These are phyloP conservation scores for Passalora sequoiae DNA, from an alignment of 2,329 filamentous ascomycete species.

Conservation along the genomic window DNA sequence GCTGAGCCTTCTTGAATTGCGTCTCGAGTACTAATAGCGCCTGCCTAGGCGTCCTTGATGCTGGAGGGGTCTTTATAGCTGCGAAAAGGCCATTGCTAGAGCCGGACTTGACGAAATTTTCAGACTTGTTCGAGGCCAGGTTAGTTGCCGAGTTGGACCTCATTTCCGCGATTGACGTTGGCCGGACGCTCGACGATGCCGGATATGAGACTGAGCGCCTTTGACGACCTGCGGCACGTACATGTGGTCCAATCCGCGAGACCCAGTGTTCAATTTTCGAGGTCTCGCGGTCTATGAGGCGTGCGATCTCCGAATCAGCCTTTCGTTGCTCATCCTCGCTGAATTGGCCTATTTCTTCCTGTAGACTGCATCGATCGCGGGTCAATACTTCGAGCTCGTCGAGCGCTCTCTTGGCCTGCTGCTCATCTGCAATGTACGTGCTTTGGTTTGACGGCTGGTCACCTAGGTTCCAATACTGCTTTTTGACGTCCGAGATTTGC, in stretches of 20 bases:
- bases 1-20: background rate
- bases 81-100: background rate
- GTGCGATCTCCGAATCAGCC: background rate
- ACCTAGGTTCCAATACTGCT: background rate
- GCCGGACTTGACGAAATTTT: background rate
- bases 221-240: no score
- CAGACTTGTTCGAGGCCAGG: no score
- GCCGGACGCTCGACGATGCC: no score
- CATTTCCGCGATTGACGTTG: background rate
- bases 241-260: no score
- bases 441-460: background rate
- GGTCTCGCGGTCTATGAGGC: background rate
- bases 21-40: background rate
- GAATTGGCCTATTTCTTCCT: background rate
- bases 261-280: no score
- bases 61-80: background rate
- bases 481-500: background rate
- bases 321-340: background rate
- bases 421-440: background rate
- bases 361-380: background rate
- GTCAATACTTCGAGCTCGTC: background rate
- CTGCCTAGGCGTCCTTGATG: background rate
- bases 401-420: background rate
- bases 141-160: background rate
- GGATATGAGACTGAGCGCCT: no score